phyloP scores from a whole-genome alignment of 495 filamentous ascomycete genomes.

The Letharia lupina region DNA sequence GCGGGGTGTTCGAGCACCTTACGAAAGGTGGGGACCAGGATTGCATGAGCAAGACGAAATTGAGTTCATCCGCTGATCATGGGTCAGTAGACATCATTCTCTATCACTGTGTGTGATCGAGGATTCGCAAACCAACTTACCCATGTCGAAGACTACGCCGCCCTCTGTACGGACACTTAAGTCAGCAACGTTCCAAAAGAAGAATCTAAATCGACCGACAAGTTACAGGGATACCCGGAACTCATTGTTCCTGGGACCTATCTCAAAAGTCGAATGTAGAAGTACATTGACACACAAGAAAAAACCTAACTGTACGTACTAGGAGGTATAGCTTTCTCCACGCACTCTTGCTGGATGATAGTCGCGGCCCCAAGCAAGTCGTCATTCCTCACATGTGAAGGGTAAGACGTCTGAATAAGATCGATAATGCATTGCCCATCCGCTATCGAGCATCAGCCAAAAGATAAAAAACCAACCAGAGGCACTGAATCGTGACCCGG shows the following conservation, averaged over 20 bases:
- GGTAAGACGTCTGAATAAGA: neutral
- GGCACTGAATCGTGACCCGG: no score
- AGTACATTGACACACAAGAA: no score
- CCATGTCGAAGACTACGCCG: neutral
- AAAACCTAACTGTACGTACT: neutral
- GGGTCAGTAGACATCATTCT: neutral
- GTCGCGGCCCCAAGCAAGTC: neutral
- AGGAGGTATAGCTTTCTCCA: neutral
- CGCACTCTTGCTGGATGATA: neutral
- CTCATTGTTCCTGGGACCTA: no score
- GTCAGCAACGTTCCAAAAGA: no score
- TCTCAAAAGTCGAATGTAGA: no score
- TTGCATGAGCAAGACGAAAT: neutral
- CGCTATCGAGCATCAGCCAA: neutral
- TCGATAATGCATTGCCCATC: conserved; percentile 5
- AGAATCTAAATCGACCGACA: no score
- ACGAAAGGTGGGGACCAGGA: neutral
- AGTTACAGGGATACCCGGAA: no score
- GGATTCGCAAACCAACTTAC: neutral
- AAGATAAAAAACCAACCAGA: no score
- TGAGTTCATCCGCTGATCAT: neutral
- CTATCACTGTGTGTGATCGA: no score
- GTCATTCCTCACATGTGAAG: neutral
- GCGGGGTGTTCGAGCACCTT: neutral
- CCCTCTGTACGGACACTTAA: neutral